These are phyloP conservation scores for Lecanicillium sp. DNA, from an alignment of 2,329 filamentous ascomycete genomes.

Conservation along the genomic window DNA sequence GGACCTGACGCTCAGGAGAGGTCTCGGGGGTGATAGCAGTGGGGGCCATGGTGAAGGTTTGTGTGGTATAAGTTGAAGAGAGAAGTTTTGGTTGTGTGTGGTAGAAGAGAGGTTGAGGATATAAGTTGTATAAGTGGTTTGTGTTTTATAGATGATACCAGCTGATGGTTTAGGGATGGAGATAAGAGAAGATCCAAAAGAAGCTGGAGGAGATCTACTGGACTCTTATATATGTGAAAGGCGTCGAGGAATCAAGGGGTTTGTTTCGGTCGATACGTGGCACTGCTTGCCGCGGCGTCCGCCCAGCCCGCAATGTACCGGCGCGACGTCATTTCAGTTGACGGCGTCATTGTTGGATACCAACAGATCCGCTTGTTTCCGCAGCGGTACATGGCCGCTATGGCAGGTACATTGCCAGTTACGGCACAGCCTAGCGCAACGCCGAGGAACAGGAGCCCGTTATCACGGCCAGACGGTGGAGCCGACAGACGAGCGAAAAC, in stretches of 20 bases:
- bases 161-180: background rate
- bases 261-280: too few relatives aligned
- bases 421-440: too few relatives aligned
- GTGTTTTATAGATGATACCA: conserved; percentile 1
- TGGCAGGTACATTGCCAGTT: too few relatives aligned
- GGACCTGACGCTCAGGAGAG: conserved; percentile 22
- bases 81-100: conserved; percentile 1
- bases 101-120: conserved; percentile 1
- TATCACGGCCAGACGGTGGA: background rate
- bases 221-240: conserved; percentile 7
- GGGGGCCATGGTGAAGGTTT: conserved; percentile 24
- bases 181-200: conserved; percentile 1
- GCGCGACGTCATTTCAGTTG: too few relatives aligned
- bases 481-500: background rate
- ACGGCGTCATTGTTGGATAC: too few relatives aligned
- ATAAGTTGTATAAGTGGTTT: background rate
- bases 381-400: too few relatives aligned
- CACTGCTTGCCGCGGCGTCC: too few relatives aligned
- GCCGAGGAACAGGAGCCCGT: too few relatives aligned
- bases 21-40: conserved; percentile 25
- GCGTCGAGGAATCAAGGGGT: too few relatives aligned
- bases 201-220: background rate
- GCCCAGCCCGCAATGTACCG: too few relatives aligned
- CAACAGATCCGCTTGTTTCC: too few relatives aligned
- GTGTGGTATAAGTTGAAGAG: conserved; percentile 4